Evolutionary conservation across 768 basidiomycete species (phyloP), one percentile per base, ranked within the genome.

Genomic region (Pholiota microspora): DNA sequence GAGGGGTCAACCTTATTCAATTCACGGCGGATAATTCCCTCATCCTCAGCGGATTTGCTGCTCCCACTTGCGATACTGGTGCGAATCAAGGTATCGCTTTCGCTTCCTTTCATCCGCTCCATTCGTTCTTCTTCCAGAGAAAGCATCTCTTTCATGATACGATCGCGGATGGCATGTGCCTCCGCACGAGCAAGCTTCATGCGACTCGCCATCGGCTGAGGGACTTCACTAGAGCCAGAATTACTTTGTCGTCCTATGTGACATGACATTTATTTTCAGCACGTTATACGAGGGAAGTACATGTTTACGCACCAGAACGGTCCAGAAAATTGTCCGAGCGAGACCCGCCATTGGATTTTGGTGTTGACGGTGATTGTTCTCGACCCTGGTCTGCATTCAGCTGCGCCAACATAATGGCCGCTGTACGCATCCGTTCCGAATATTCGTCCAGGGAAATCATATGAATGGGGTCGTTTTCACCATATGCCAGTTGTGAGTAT

Each of bases 121-220:
- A 99, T 95, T 23, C 97, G 83, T 68, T 98, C 94, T 67, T 98
- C 95, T 71, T 99, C 97, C 24, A 99, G 75, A 21, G 93, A 79
- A 58, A 98, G 77, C 97, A 99, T 99, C 77, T 99, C 97, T 62
- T 89, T 85, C 97, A 99, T 99, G 57, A 99, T 99, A 18, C 94
- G 81, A 61, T 94, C 89, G 13, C 93, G 83, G 61, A 99, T 99
- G 1, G 89, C 89, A 0, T 89, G 79, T 3, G 95, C 96, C 68
- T 98, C 94, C 2, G 85, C 76, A 15, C 84, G 77, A 58, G 92
- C 88, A 21, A 99, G 74, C 49, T 82, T 88, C 78, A 88, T 85
- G 32, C 92, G 83, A 15, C 72, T 71, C 5, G 73, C 64, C 49
- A 59, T 65, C 56, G 62, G 68, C 50, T 61, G 74, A 36, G 64